Conservation (phyloP, 164 flowering plant genomes). For the Stephania japonica region DNA sequence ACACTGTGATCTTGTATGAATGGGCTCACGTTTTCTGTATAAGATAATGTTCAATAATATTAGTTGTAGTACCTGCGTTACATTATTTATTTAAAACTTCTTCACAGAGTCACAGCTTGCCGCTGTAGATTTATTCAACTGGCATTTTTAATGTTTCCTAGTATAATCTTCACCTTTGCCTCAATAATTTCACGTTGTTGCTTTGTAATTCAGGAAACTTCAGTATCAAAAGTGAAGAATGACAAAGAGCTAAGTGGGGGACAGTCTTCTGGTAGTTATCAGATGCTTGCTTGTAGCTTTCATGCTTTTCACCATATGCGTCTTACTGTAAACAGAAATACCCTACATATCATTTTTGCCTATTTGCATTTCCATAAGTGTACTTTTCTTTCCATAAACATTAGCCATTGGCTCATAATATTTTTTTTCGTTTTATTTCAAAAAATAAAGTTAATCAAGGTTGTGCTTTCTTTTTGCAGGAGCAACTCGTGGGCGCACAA, state of each 20-base stretch:
- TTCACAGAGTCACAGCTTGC: not conserved
- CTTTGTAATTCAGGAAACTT: slow-evolving; percentile 35
- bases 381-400: too few relatives aligned
- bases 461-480: slow-evolving; percentile 25
- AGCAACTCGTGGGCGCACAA: slow-evolving; percentile 13
- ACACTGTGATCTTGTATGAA: not conserved
- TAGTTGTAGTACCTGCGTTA: not conserved
- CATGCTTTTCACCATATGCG: not conserved
- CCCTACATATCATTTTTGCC: too few relatives aligned
- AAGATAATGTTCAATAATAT: not conserved
- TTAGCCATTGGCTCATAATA: too few relatives aligned
- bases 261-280: slow-evolving; percentile 51
- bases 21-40: not conserved
- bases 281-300: slow-evolving; percentile 1
- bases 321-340: too few relatives aligned
- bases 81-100: not conserved
- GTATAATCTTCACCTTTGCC: too few relatives aligned
- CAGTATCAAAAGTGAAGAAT: slow-evolving; percentile 33
- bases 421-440: too few relatives aligned
- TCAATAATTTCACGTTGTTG: too few relatives aligned
- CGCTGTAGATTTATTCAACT: not conserved
- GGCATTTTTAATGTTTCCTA: not conserved
- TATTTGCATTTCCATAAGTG: too few relatives aligned
- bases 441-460: not conserved
- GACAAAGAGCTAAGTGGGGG: slow-evolving; percentile 28